Conservation (phyloP, 2,329 filamentous ascomycete genomes). For the Davidsoniella australis region DNA sequence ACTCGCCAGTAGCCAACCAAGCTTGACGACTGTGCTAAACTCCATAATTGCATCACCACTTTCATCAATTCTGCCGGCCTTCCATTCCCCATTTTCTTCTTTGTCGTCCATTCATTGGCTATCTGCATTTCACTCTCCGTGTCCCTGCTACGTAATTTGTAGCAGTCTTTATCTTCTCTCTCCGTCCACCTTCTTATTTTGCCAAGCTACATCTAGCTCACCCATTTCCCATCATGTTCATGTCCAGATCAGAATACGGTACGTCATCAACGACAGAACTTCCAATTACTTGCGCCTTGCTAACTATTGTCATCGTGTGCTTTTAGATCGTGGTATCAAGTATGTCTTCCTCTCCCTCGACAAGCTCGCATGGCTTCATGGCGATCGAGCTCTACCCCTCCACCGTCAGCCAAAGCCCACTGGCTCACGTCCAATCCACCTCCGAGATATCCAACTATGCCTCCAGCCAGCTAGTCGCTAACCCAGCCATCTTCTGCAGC, state of each 20-base stretch:
- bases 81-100: background rate
- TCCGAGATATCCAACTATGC: background rate
- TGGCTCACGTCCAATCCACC: background rate
- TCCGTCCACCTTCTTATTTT: background rate
- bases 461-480: background rate
- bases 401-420: background rate
- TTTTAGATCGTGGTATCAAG: conserved; percentile 94
- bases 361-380: background rate
- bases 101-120: no score
- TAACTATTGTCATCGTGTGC: conserved; percentile 3
- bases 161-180: background rate
- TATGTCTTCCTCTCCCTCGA: conserved; percentile 28
- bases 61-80: no score
- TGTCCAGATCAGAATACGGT: conserved; percentile 99
- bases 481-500: conserved; percentile 27
- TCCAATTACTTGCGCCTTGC: background rate
- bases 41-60: no score
- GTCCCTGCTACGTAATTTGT: background rate
- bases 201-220: conserved; percentile 3
- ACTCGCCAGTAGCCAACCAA: background rate
- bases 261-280: conserved; percentile 23
- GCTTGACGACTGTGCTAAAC: background rate
- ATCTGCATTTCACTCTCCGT: no score
- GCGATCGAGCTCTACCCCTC: background rate
- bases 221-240: conserved; percentile 62